Base-by-base conservation (phyloP, 2,329 filamentous ascomycete species). In the Fusarium brevicatenulatum region DNA sequence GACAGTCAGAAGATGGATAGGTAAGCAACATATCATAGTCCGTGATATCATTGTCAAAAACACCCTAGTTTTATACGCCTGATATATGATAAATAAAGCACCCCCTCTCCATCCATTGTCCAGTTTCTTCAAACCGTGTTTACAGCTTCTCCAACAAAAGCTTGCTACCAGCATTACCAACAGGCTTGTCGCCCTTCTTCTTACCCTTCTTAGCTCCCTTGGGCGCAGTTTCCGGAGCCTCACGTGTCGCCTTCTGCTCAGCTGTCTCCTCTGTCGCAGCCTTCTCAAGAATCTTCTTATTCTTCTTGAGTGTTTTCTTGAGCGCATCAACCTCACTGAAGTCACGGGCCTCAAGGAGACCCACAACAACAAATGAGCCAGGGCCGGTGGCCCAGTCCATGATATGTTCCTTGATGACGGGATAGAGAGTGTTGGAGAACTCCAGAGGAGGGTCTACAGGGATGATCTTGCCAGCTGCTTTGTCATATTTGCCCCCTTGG, bases 401-500 rank as follows among this genome's bases (percentile, higher is more conserved):
- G 30, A 97, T 83, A 74, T 93, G 85, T 2, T 91, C 89, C 80
- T 93, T 89, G 81, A 98, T 95, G 69, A 92, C 85, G 10, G 91
- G 90, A 80, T 95, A 98, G n/a, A 99, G 86, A 54, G 92, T 85
- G 72, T 92, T 88, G 68, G 93, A 91, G 80, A 99, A 99, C 55
- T 91, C 88, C 63, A 98, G 86, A 12, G 93, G 88, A 21, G 95
- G 94, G 54, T 95, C 90, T 5, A 92, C 87, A 28, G 90, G 89
- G 77, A 92, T 88, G 49, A 96, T 83, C 63, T 87, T 90, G 82
- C 94, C 94, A 5, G 90, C 87, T 47, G 87, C 87, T 68, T 90
- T 90, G 82, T 98, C 94, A 80, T 93, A 99, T 65, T 91, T 91
- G 32, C 97, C 96, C 46, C 96, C 96, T 61, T 94, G 92, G 30